phyloP scores from a whole-genome alignment of 106 monocot genomes.

The Dactylorhiza incarnata region DNA sequence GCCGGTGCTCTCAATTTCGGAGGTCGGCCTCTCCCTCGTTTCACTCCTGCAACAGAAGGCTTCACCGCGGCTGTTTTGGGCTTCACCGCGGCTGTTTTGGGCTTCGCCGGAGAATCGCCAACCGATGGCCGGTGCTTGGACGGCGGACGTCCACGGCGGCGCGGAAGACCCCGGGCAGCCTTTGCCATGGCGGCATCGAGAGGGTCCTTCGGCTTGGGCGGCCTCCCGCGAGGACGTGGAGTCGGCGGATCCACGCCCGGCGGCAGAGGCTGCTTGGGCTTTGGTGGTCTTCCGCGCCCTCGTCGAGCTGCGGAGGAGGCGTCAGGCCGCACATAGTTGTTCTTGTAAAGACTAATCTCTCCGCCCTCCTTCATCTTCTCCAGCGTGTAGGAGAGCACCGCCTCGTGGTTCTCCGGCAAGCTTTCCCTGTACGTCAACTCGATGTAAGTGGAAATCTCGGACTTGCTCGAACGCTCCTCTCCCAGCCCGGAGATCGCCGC shows the following conservation, averaged over 20 bases:
- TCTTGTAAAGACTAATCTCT: constrained; percentile 33
- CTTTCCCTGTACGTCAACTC: constrained; percentile 41
- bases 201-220: constrained; percentile 32
- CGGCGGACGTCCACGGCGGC: constrained; percentile 14
- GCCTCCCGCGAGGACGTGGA: constrained; percentile 24
- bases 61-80: not conserved
- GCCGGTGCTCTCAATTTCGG: constrained; percentile 28
- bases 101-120: not conserved
- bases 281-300: constrained; percentile 28
- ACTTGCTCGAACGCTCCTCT: constrained; percentile 63
- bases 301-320: not conserved
- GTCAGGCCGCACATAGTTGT: constrained; percentile 30
- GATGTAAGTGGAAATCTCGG: constrained; percentile 60
- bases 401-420: constrained; percentile 36
- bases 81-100: not conserved
- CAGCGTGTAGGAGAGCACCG: constrained; percentile 38
- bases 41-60: constrained; percentile 1
- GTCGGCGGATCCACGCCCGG: not conserved
- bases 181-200: constrained; percentile 13
- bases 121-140: constrained; percentile 5
- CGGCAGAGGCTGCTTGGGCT: constrained; percentile 11
- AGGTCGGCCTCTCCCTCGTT: constrained; percentile 46
- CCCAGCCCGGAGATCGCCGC: constrained; percentile 47
- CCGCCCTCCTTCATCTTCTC: constrained; percentile 47
- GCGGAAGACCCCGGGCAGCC: constrained; percentile 11